Base-by-base conservation (phyloP, 2,329 filamentous ascomycete genomes). In the Colletotrichum camelliae region DNA sequence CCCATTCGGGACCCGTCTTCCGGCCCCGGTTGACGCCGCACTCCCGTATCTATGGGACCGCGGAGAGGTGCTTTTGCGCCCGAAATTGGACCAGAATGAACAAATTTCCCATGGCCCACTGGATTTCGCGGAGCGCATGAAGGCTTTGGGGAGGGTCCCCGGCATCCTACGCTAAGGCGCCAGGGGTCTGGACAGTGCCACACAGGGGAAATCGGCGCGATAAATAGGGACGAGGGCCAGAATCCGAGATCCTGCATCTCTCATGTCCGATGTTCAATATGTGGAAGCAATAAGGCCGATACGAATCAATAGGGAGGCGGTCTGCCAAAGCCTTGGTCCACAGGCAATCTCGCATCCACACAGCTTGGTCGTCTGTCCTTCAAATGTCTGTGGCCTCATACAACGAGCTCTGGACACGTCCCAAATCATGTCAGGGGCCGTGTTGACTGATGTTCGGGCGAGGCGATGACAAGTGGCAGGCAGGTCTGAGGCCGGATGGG, bases 51-150 rank as follows among this genome's bases (percentile, higher is more conserved):
- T 48, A 73, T 75, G 64, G 70, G 55, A 75, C 70, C 70, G 48
- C 57, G 74, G 70, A 75, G 70, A 61, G 64, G 31, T 75, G 58
- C 70, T 75, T 69, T 64, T 35, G 70, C 31, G 70, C 37, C 71
- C 74, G 66, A 75, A 73, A 75, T 73, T 75, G 69, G 67, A 71
- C 39, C 62, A 43, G 58, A 67, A 55, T 27, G 62, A 75, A 55
- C 48, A 67, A 76, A 76, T 74, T 75, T 76, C 72, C 60, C 71
- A 66, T 29, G 74, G 74, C 72, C 74, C 74, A 76, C 74, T 71
- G 71, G 74, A 76, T 76, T 70, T 75, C 74, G 74, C 74, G 74
- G 74, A 76, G 74, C 74, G 74, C 74, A 76, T 76, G n/a, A 75
- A 70, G 72, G 35, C 16, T 62, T 70, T 57, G 67, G 71, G 21